Percentiles rank a stretch among this genome's conserved stretches.
These are phyloP conservation scores for Stagonosporopsis cucurbitacearum DNA, from an alignment of 2,329 filamentous ascomycete species.

Conservation along the genomic window DNA sequence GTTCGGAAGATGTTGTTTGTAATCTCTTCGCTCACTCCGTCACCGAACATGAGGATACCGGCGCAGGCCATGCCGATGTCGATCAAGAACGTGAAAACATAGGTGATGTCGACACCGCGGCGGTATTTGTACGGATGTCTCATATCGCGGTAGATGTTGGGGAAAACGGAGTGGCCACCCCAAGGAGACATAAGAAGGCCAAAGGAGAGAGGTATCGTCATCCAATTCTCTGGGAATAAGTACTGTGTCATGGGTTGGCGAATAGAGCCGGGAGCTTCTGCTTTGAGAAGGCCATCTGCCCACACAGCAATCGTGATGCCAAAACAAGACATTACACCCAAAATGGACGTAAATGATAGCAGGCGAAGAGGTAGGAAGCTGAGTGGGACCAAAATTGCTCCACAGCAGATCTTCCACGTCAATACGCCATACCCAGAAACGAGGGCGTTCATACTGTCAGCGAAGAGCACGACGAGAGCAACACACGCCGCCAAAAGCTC, in stretches of 20 bases:
- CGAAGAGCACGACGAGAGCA: constrained; percentile 89
- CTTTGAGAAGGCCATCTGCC: constrained; percentile 85
- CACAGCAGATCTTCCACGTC: constrained; percentile 86
- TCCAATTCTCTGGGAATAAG: constrained; percentile 85
- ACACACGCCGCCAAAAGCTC: constrained; percentile 90
- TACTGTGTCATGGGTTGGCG: constrained; percentile 79
- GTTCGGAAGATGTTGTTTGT: constrained; percentile 86
- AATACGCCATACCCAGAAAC: constrained; percentile 73
- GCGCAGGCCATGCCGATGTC: constrained; percentile 82
- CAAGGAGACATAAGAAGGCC: constrained; percentile 86
- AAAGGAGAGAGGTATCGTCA: constrained; percentile 84
- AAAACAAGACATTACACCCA: constrained; percentile 91
- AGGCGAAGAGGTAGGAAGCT: constrained; percentile 84
- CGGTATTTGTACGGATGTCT: constrained; percentile 82
- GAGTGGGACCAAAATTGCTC: constrained; percentile 77
- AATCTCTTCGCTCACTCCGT: constrained; percentile 84
- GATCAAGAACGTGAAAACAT: constrained; percentile 82
- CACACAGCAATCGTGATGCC: constrained; percentile 86
- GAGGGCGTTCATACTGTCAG: constrained; percentile 83
- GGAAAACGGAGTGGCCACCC: constrained; percentile 78
- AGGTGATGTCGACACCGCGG: constrained; percentile 77
- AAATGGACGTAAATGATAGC: constrained; percentile 86
- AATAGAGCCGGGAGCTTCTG: constrained; percentile 79
- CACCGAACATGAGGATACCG: constrained; percentile 93
- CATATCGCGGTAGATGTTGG: constrained; percentile 83